These are phyloP conservation scores for Begonia loranthoides DNA, from an alignment of 306 rosid species.

Conservation along the genomic window DNA sequence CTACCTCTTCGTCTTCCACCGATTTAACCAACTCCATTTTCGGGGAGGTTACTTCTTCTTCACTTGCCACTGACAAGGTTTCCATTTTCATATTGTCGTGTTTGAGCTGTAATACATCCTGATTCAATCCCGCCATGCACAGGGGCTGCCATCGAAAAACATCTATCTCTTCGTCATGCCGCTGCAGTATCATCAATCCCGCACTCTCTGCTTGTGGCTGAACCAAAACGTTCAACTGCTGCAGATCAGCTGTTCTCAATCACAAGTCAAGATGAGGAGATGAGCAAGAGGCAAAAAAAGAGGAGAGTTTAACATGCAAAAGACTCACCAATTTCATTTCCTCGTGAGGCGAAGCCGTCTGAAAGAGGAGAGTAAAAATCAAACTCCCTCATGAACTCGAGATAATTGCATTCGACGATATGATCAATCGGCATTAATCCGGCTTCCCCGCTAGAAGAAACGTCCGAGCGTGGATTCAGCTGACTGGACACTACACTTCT, in stretches of 20 bases:
- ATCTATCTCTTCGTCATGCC: constrained; percentile 79
- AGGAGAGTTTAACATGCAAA: background rate
- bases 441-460: constrained; percentile 25
- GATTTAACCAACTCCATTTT: constrained; percentile 49
- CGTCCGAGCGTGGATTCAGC: constrained; percentile 42
- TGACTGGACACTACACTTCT: constrained; percentile 58
- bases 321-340: constrained; percentile 14
- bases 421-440: constrained; percentile 16
- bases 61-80: constrained; percentile 43
- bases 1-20: constrained; percentile 24
- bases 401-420: constrained; percentile 15
- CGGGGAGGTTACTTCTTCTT: constrained; percentile 45
- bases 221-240: constrained; percentile 70
- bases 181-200: constrained; percentile 49
- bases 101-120: constrained; percentile 53
- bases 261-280: constrained; percentile 8
- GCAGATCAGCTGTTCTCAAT: constrained; percentile 46
- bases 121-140: constrained; percentile 56
- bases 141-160: constrained; percentile 66
- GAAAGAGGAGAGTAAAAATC: constrained; percentile 26
- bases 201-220: constrained; percentile 70
- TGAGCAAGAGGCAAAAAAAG: no score
- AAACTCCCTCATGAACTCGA: constrained; percentile 20
- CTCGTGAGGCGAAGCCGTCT: constrained; percentile 29
- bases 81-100: constrained; percentile 58